These are phyloP conservation scores for Cyclocybe cylindracea DNA, from an alignment of 768 basidiomycete genomes.

Conservation along the genomic window DNA sequence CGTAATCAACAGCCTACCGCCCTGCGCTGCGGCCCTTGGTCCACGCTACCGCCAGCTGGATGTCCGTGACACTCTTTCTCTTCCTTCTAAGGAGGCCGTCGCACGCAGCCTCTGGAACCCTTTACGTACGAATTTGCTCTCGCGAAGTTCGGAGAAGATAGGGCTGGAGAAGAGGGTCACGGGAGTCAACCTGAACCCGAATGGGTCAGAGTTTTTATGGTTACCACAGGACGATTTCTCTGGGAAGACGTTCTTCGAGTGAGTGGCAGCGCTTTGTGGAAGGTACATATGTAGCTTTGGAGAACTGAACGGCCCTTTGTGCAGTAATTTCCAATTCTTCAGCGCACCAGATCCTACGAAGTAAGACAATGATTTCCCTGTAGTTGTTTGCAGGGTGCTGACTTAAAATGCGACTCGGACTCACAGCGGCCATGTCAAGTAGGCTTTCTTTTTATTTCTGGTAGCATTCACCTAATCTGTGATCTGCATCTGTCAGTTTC, in stretches of 20 bases:
- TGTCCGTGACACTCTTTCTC: too few relatives aligned
- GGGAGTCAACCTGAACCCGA: conserved; percentile 41
- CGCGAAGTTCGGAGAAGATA: too few relatives aligned
- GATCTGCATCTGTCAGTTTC: conserved; percentile 34
- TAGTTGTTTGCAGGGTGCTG: conserved; percentile 10
- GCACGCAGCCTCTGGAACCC: too few relatives aligned
- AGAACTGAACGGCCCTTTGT: conserved; percentile 6
- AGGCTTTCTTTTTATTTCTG: conserved; percentile 23
- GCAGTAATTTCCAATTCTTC: conserved; percentile 61
- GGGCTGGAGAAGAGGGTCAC: not conserved
- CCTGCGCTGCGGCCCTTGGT: too few relatives aligned
- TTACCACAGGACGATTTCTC: conserved; percentile 64
- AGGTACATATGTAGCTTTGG: not conserved
- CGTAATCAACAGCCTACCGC: too few relatives aligned
- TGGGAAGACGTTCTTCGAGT: conserved; percentile 74
- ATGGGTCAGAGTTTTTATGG: conserved; percentile 64
- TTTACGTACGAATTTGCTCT: too few relatives aligned
- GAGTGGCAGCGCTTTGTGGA: conserved; percentile 18
- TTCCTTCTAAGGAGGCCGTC: too few relatives aligned
- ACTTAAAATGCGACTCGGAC: conserved; percentile 5
- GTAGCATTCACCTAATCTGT: not conserved
- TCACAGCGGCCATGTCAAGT: conserved; percentile 72
- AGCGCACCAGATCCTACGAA: conserved; percentile 65
- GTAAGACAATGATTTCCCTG: conserved; percentile 32
- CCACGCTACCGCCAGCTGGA: too few relatives aligned